Percentiles rank a stretch among this genome's conserved stretches.
Evolutionary conservation across 805 yeast genomes (phyloP).

Genomic region (Candida sonorensis): DNA sequence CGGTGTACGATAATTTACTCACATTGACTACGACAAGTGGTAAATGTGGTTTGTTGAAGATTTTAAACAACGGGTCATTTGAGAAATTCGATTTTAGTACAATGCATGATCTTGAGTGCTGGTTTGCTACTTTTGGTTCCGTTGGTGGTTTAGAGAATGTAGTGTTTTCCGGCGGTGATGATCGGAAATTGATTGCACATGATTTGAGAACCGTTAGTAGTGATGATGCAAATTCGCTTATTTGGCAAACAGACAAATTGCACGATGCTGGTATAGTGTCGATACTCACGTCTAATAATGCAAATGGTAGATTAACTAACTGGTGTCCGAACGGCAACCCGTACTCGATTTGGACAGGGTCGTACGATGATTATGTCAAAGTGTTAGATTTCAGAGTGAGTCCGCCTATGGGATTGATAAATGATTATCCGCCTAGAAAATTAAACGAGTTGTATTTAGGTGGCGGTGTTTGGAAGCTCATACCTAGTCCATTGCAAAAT

Average conservation of each 20-base stretch:
- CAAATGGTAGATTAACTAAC: no score
- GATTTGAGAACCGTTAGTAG: slow-evolving; percentile 51
- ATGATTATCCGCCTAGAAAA: slow-evolving; percentile 47
- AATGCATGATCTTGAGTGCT: slow-evolving; percentile 71
- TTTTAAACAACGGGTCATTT: slow-evolving; percentile 13
- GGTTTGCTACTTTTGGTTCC: slow-evolving; percentile 76
- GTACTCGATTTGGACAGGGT: slow-evolving; percentile 71
- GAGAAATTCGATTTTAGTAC: slow-evolving; percentile 23
- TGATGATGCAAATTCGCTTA: slow-evolving; percentile 16
- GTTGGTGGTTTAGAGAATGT: slow-evolving; percentile 45
- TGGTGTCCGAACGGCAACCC: slow-evolving; percentile 37
- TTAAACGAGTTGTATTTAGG: slow-evolving; percentile 48
- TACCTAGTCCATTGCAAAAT: slow-evolving; percentile 41
- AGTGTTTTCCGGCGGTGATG: slow-evolving; percentile 89
- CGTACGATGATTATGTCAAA: slow-evolving; percentile 79
- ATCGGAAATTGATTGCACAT: slow-evolving; percentile 65
- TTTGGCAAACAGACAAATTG: slow-evolving; percentile 40
- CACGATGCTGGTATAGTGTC: slow-evolving; percentile 93
- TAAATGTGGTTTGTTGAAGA: slow-evolving; percentile 37
- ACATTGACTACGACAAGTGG: slow-evolving; percentile 69
- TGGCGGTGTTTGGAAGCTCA: slow-evolving; percentile 94
- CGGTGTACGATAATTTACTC: slow-evolving; percentile 30
- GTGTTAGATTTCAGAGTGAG: slow-evolving; percentile 60
- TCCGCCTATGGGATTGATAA: slow-evolving; percentile 32
- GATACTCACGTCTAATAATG: slow-evolving; percentile 45